A percentile compares a stretch with the other conserved stretches of the same genome.
These are phyloP conservation scores for Aspergillus uvarum DNA, from an alignment of 2,329 filamentous ascomycete genomes.

Conservation along the genomic window DNA sequence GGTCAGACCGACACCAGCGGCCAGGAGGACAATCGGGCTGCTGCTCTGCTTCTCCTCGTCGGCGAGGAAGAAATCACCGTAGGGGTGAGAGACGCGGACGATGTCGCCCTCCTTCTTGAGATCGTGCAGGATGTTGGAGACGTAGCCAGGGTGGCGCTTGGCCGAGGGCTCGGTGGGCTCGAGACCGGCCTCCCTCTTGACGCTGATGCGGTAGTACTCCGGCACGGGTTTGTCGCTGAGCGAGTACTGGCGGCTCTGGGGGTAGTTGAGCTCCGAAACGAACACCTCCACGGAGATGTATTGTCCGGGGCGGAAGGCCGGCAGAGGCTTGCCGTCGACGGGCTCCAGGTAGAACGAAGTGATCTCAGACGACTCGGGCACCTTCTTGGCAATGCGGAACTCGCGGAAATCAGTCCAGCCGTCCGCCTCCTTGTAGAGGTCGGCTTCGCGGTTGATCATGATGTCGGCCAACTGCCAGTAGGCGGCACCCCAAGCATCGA, in stretches of 20 bases:
- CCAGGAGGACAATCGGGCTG: conserved; percentile 60
- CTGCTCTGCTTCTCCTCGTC: conserved; percentile 39
- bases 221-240: conserved; percentile 64
- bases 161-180: conserved; percentile 47
- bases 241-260: conserved; percentile 71
- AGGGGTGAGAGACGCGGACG: conserved; percentile 66
- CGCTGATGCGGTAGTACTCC: conserved; percentile 67
- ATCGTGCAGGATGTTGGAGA: conserved; percentile 70
- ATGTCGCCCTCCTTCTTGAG: conserved; percentile 60
- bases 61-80: conserved; percentile 59
- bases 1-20: conserved; percentile 61
- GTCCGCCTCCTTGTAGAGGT: conserved; percentile 62
- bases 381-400: conserved; percentile 65
- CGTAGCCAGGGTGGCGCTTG: conserved; percentile 59
- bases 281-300: conserved; percentile 66
- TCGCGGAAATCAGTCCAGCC: conserved; percentile 67
- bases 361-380: conserved; percentile 66
- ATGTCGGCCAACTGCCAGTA: conserved; percentile 73
- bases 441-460: conserved; percentile 65
- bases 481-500: conserved; percentile 67
- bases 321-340: conserved; percentile 60
- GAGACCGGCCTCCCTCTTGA: conserved; percentile 65
- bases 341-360: conserved; percentile 70
- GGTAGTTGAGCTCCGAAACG: conserved; percentile 59
- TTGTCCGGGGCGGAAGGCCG: conserved; percentile 67